phyloP scores from a whole-genome alignment of 257 asterid genomes.

The Voacanga thouarsii region DNA sequence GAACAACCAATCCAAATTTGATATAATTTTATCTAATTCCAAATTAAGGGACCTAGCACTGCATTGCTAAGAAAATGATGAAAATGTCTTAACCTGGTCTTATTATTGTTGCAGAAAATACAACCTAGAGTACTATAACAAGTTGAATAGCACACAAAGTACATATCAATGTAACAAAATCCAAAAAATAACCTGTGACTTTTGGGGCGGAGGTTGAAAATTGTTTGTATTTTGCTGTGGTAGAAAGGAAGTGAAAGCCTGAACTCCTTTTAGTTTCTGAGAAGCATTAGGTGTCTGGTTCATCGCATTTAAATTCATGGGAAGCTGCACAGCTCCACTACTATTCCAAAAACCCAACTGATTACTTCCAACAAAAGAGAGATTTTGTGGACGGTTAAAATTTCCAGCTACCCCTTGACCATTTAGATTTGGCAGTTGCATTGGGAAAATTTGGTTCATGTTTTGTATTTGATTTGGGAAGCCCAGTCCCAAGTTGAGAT shows the following conservation, averaged over 20 bases:
- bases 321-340: conserved; percentile 36
- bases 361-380: conserved; percentile 32
- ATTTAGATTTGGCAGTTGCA: conserved; percentile 34
- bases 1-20: not conserved
- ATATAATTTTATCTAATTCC: not conserved
- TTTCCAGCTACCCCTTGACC: conserved; percentile 25
- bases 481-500: conserved; percentile 21
- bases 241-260: conserved; percentile 27
- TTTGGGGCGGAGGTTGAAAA: conserved; percentile 10
- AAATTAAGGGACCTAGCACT: not conserved
- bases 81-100: not conserved
- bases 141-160: not conserved
- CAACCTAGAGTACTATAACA: not conserved
- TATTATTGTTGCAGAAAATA: not conserved
- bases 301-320: conserved; percentile 29
- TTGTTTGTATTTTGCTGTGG: conserved; percentile 24
- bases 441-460: conserved; percentile 51
- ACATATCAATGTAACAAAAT: not conserved
- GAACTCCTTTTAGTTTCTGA: conserved; percentile 26
- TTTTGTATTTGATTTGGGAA: conserved; percentile 54
- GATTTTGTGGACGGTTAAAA: conserved; percentile 33
- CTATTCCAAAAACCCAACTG: conserved; percentile 33
- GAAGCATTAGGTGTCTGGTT: conserved; percentile 30
- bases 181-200: conserved; percentile 17
- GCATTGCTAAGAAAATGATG: not conserved